Base-by-base conservation (phyloP, 75 land plant species). In the Cryptomeria japonica region DNA sequence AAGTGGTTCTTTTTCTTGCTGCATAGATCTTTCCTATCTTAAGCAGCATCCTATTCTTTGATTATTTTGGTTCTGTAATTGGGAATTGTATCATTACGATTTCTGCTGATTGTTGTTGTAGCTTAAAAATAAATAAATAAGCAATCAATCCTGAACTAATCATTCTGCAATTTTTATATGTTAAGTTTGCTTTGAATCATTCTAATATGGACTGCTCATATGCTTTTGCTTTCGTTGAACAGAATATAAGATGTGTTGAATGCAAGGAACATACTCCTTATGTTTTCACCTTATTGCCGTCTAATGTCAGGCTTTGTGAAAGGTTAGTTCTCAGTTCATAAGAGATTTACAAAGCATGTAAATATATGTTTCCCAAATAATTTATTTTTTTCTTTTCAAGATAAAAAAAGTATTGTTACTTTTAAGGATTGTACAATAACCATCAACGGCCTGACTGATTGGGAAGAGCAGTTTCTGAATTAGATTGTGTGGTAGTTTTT, bases 201-300 rank as follows among this genome's bases (percentile, higher is more conserved):
- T 13, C 38, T 22, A 19, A 78, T 78, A 18, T 78, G 42, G 80
- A 32, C 6, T 78, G 80, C 10, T 78, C 44, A 37, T 37, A 39
- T 78, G 80, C 80, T 78, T 78, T 78, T 78, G 36, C 28, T 83
- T 83, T 46, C 36, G 13, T 83, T 82, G 51, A 41, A 82, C 88
- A 88, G 88, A 88, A 85, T 37, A 85, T 41, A 58, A 84, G 87
- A 51, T 88, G 88, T 28, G 41, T 84, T 88, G 88, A 88, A 88
- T 88, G 88, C 68, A 51, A 86, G 39, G 88, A 88, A 53, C 87
- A 53, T 88, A 88, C 88, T 55, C 87, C 58, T 31, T 88, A 88
- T 86, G 88, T 88, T 51, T 76, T 72, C 47, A 88, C 87, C 16
- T 58, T 88, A 55, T 84, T 76, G 58, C 87, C 58, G 9, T 83